phyloP scores from a whole-genome alignment of 495 filamentous ascomycete genomes.

The Umbilicaria muhlenbergii region DNA sequence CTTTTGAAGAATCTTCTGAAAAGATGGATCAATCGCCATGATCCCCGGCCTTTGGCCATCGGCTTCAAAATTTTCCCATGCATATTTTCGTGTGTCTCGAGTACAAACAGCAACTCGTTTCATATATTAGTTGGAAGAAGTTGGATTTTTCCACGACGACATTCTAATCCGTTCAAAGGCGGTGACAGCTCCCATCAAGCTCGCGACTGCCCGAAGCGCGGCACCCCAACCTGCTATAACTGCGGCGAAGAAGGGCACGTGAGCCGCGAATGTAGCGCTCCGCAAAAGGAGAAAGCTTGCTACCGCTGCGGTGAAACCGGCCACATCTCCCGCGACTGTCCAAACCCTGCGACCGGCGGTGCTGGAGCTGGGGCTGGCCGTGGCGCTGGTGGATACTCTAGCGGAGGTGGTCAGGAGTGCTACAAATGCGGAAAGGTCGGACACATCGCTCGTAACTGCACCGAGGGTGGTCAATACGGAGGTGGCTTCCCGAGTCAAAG shows the following conservation, averaged over 20 bases:
- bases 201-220: conserved; percentile 89
- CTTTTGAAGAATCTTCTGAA: too few relatives aligned
- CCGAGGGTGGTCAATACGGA: conserved; percentile 38
- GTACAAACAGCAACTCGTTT: not conserved
- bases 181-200: conserved; percentile 71
- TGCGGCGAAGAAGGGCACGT: conserved; percentile 80
- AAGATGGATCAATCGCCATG: too few relatives aligned
- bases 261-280: conserved; percentile 83
- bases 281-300: conserved; percentile 89
- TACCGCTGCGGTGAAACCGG: conserved; percentile 81
- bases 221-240: conserved; percentile 84
- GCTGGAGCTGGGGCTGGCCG: conserved; percentile 28
- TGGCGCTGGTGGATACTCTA: conserved; percentile 23
- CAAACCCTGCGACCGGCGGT: conserved; percentile 36
- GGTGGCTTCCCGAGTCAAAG: conserved; percentile 31
- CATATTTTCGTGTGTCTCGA: too few relatives aligned
- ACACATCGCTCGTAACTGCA: conserved; percentile 95
- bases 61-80: too few relatives aligned
- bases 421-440: conserved; percentile 98
- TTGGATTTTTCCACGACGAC: not conserved
- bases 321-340: conserved; percentile 90
- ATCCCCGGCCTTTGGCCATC: too few relatives aligned
- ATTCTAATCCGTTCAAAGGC: conserved; percentile 31
- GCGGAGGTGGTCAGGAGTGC: conserved; percentile 55
- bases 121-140: not conserved